Conservation (phyloP, 345 rosid genomes). For the Hirschfeldia incana region DNA sequence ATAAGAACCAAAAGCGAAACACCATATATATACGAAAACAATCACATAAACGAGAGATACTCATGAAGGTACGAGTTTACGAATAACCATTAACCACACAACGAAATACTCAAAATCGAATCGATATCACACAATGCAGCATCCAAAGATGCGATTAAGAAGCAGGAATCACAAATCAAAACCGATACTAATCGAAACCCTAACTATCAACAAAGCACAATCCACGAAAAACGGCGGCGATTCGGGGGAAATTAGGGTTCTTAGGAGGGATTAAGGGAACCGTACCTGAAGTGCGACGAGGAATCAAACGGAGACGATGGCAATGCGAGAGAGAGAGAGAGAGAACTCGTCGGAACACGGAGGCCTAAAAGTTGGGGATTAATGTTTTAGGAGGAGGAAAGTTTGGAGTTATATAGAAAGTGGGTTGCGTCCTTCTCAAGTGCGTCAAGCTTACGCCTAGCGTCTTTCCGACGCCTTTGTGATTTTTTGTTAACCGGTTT, state of each 20-base stretch:
- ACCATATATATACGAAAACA: not conserved
- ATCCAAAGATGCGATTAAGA: not conserved
- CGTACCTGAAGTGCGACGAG: not conserved
- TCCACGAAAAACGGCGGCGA: too few species aligned
- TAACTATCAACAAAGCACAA: not conserved
- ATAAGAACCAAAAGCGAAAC: too few species aligned
- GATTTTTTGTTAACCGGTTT: constrained; percentile 7
- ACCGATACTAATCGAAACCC: constrained; percentile 1
- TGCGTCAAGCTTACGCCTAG: not conserved
- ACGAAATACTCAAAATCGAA: not conserved
- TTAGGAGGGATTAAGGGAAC: not conserved
- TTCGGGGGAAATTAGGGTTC: too few species aligned
- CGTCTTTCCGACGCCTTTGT: constrained; percentile 18
- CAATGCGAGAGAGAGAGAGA: not conserved
- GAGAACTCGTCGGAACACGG: constrained; percentile 4
- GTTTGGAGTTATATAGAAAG: not conserved
- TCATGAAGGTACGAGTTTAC: not conserved
- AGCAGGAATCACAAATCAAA: not conserved
- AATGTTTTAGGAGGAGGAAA: not conserved
- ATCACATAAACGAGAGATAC: not conserved
- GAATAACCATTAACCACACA: not conserved
- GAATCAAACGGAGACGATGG: constrained; percentile 13
- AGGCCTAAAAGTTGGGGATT: not conserved
- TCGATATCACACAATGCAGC: not conserved
- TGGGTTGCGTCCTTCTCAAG: constrained; percentile 23